phyloP scores from a whole-genome alignment of 2,329 filamentous ascomycete genomes.

The Calonectria hawksworthii region DNA sequence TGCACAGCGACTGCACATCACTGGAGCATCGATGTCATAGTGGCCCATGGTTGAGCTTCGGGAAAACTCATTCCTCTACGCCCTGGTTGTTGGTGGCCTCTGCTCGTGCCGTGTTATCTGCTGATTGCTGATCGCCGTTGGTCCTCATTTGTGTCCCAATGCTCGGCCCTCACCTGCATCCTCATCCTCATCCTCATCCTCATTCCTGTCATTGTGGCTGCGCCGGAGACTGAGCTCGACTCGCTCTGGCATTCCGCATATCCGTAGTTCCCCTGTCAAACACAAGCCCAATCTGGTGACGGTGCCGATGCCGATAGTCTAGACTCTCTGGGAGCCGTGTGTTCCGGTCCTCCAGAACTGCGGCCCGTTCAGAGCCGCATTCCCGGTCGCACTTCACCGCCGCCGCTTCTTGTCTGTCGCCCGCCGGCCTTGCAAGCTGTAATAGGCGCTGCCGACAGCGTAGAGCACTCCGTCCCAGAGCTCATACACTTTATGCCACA shows the following conservation, averaged over 20 bases:
- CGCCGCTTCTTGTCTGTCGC: background rate
- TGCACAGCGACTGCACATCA: conserved; percentile 13
- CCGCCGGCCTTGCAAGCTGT: conserved; percentile 49
- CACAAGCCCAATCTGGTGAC: background rate
- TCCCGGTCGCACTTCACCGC: conserved; percentile 16
- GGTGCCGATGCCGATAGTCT: conserved; percentile 7
- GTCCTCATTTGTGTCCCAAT: conserved; percentile 15
- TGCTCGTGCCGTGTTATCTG: background rate
- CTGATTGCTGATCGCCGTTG: conserved; percentile 3
- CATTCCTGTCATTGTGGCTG: background rate
- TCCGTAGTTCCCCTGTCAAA: background rate
- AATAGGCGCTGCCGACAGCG: conserved; percentile 55
- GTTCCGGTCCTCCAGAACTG: background rate
- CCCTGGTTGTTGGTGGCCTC: conserved; percentile 7
- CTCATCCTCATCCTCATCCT: background rate
- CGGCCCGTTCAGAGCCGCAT: conserved; percentile 18
- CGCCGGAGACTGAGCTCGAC: background rate
- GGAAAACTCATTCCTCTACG: background rate
- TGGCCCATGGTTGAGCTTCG: conserved; percentile 14
- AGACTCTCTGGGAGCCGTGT: conserved; percentile 3
- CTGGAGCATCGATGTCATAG: conserved; percentile 20
- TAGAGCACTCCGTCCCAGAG: conserved; percentile 57
- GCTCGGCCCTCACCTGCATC: background rate
- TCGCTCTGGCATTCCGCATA: conserved; percentile 14
- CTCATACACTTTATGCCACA: conserved; percentile 53